phyloP scores from a whole-genome alignment of 306 rosid species.

The Adenanthera pavonina region DNA sequence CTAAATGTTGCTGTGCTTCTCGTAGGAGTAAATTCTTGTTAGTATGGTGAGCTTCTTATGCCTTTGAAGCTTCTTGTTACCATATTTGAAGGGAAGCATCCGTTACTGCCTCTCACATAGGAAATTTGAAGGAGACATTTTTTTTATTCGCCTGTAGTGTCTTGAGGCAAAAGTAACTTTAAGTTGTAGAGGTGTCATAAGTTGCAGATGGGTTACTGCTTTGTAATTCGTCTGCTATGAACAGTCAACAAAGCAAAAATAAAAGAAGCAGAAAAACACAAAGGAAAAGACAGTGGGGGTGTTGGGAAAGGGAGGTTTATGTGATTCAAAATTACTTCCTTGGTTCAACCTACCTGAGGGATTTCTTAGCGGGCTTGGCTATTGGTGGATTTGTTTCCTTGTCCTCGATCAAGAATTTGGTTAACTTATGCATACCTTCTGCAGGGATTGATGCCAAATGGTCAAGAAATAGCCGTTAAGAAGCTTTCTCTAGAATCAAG shows the following conservation, averaged over 20 bases:
- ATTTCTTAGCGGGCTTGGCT: background rate
- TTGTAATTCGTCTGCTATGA: background rate
- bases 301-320: background rate
- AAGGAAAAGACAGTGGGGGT: background rate
- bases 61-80: background rate
- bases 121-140: background rate
- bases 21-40: background rate
- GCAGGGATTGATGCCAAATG: conserved; percentile 78
- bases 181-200: background rate
- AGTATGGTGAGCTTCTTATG: conserved; percentile 4
- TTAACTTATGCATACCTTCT: background rate
- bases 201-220: background rate
- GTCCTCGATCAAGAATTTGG: background rate
- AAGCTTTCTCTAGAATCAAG: conserved; percentile 60
- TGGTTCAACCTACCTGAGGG: background rate
- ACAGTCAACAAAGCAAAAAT: background rate
- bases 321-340: background rate
- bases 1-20: background rate
- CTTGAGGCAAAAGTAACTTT: too few relatives aligned
- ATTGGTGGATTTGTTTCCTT: background rate
- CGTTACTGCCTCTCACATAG: background rate
- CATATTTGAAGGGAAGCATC: background rate
- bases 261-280: background rate
- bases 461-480: conserved; percentile 69
- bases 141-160: too few relatives aligned